A percentile compares a stretch with the other conserved stretches of the same genome.
Conservation (phyloP, 129 eudicot genomes). For the Helianthus tuberosus region DNA sequence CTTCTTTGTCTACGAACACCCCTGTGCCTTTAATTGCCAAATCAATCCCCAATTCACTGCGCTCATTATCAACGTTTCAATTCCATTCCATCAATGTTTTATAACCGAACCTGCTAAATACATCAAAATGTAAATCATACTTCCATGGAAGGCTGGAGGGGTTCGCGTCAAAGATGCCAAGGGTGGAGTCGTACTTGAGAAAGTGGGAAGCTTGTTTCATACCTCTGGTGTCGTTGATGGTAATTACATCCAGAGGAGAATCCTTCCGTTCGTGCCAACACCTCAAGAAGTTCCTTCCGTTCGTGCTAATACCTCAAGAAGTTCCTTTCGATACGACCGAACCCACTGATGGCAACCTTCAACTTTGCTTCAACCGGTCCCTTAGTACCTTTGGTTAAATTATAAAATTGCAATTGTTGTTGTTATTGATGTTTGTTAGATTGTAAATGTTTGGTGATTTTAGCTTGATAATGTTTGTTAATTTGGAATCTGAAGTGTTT, state of each 20-base stretch:
- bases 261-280: too few relatives aligned
- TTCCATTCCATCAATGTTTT: too few relatives aligned
- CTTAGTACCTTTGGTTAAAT: slow-evolving; percentile 44
- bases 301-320: slow-evolving; percentile 99
- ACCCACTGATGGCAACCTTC: slow-evolving; percentile 95
- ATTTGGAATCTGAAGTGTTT: too few relatives aligned
- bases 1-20: slow-evolving; percentile 95
- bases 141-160: slow-evolving; percentile 84
- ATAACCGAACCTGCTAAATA: too few relatives aligned
- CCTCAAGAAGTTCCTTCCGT: too few relatives aligned
- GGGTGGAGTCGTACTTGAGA: slow-evolving; percentile 95
- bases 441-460: too few relatives aligned
- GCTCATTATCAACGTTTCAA: neutral
- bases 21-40: slow-evolving; percentile 91
- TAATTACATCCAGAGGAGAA: slow-evolving; percentile 86
- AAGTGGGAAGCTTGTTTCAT: slow-evolving; percentile 98
- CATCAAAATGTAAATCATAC: slow-evolving; percentile 16
- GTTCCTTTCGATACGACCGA: slow-evolving; percentile 95
- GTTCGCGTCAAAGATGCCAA: slow-evolving; percentile 95
- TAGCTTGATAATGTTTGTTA: too few relatives aligned
- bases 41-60: slow-evolving; percentile 85
- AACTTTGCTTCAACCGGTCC: slow-evolving; percentile 79
- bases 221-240: slow-evolving; percentile 96
- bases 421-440: too few relatives aligned
- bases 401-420: too few relatives aligned